Evolutionary conservation across 2,329 filamentous ascomycete genomes (phyloP).

Genomic region (Talaromyces amestolkiae): DNA sequence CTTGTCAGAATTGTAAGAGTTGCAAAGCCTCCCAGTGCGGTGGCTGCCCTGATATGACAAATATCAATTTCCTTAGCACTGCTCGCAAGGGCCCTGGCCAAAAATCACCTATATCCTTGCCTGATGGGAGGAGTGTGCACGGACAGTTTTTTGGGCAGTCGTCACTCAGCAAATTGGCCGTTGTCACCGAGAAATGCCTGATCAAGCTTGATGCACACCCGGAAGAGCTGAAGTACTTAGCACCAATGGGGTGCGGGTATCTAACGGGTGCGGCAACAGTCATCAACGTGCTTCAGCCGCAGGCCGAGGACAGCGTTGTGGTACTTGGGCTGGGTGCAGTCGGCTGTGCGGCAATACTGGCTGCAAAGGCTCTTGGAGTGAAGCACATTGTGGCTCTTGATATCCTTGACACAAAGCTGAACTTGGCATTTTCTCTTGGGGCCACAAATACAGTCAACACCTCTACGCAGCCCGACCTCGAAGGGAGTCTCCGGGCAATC

Average conservation of each 20-base stretch:
- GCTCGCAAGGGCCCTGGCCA: conserved; percentile 22
- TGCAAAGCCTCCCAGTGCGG: conserved; percentile 25
- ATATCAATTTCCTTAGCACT: conserved; percentile 28
- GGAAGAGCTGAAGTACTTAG: conserved; percentile 28
- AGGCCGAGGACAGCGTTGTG: conserved; percentile 23
- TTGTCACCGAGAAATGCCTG: conserved; percentile 30
- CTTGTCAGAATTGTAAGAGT: conserved; percentile 24
- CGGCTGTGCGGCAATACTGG: conserved; percentile 24
- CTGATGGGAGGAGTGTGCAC: conserved; percentile 23
- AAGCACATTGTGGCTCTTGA: conserved; percentile 47
- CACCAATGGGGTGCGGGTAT: conserved; percentile 34
- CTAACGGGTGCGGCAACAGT: conserved; percentile 36
- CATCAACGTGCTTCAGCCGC: conserved; percentile 29
- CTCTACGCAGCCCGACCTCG: conserved; percentile 28
- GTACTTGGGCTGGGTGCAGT: conserved; percentile 34
- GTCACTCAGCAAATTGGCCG: conserved; percentile 32
- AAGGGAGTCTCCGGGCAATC: conserved; percentile 29
- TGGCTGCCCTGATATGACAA: conserved; percentile 24
- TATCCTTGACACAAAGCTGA: conserved; percentile 42
- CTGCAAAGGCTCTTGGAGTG: conserved; percentile 25
- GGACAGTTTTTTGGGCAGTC: conserved; percentile 40
- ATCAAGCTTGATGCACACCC: conserved; percentile 27
- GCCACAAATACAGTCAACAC: conserved; percentile 45
- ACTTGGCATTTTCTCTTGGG: conserved; percentile 45
- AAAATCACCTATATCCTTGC: conserved; percentile 22